A percentile compares a stretch with the other conserved stretches of the same genome.
These are phyloP conservation scores for Dujonia santamariae DNA, from an alignment of 1,139 yeast species.

Conservation along the genomic window DNA sequence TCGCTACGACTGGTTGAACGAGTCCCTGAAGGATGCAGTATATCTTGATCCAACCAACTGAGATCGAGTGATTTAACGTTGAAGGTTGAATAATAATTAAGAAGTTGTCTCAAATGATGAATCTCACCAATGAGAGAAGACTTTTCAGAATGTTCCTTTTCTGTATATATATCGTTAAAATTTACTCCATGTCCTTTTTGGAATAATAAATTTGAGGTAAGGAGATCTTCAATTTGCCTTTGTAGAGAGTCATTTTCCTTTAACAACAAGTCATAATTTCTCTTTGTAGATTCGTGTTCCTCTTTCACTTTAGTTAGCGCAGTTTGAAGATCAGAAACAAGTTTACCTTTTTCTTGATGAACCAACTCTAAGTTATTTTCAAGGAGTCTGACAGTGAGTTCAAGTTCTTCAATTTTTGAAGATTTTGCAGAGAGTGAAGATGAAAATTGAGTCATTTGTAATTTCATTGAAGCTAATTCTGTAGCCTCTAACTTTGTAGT, in stretches of 20 bases:
- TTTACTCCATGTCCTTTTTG: conserved; percentile 17
- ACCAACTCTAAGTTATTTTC: conserved; percentile 39
- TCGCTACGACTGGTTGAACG: background rate
- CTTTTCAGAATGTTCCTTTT: conserved; percentile 29
- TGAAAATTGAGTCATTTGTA: no score
- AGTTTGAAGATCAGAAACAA: conserved; percentile 19
- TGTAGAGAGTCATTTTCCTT: conserved; percentile 18
- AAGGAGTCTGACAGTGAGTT: conserved; percentile 39
- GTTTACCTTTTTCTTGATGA: conserved; percentile 26
- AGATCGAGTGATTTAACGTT: conserved; percentile 7
- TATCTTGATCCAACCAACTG: background rate
- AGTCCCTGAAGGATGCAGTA: background rate
- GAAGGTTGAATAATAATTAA: conserved; percentile 5
- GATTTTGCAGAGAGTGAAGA: conserved; percentile 37
- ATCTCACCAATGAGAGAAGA: conserved; percentile 37
- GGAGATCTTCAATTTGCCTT: conserved; percentile 16
- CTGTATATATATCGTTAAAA: conserved; percentile 26
- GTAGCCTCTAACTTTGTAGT: no score
- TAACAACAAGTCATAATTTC: conserved; percentile 13
- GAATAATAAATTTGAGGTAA: conserved; percentile 15
- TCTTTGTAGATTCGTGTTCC: conserved; percentile 18
- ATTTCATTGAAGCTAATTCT: no score
- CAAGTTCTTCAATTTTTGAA: conserved; percentile 29
- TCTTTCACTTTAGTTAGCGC: conserved; percentile 20
- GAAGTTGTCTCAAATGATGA: conserved; percentile 26